Conservation (phyloP, 805 yeast species). For the Metschnikowia kofuensis region DNA sequence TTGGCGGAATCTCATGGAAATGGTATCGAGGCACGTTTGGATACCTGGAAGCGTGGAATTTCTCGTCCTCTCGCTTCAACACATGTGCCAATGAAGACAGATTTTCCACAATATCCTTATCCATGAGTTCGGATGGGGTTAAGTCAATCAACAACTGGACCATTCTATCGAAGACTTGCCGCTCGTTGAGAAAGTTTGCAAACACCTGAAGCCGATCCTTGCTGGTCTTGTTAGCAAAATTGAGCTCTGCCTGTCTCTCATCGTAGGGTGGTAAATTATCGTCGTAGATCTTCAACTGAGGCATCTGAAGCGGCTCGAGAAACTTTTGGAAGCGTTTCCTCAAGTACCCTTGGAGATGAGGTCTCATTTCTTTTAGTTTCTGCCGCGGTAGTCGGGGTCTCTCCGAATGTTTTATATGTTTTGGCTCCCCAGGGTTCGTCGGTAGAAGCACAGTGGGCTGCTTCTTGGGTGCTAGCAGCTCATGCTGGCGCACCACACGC, state of each 20-base stretch:
- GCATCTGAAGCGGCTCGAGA: conserved; percentile 33
- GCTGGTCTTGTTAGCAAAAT: conserved; percentile 24
- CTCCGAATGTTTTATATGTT: not conserved
- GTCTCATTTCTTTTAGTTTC: conserved; percentile 13
- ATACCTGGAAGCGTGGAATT: conserved; percentile 10
- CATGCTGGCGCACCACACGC: conserved; percentile 29
- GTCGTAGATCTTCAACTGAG: conserved; percentile 30
- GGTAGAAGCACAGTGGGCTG: conserved; percentile 6
- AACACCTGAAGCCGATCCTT: conserved; percentile 20
- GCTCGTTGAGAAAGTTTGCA: conserved; percentile 26
- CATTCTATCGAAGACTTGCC: conserved; percentile 32
- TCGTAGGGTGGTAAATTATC: conserved; percentile 25
- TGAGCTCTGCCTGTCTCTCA: conserved; percentile 21
- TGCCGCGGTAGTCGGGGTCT: conserved; percentile 9
- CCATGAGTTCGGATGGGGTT: conserved; percentile 30
- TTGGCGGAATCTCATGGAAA: conserved; percentile 33
- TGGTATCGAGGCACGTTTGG: conserved; percentile 18
- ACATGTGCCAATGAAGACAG: conserved; percentile 15
- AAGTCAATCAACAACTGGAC: conserved; percentile 27
- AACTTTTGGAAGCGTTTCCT: conserved; percentile 29
- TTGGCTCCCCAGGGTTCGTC: conserved; percentile 1
- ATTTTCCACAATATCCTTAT: conserved; percentile 12
- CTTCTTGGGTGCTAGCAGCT: conserved; percentile 14
- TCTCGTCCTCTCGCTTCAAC: conserved; percentile 21
- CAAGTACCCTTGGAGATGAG: conserved; percentile 18